Conservation (phyloP, 164 flowering plant species). For the Kingdonia uniflora region DNA sequence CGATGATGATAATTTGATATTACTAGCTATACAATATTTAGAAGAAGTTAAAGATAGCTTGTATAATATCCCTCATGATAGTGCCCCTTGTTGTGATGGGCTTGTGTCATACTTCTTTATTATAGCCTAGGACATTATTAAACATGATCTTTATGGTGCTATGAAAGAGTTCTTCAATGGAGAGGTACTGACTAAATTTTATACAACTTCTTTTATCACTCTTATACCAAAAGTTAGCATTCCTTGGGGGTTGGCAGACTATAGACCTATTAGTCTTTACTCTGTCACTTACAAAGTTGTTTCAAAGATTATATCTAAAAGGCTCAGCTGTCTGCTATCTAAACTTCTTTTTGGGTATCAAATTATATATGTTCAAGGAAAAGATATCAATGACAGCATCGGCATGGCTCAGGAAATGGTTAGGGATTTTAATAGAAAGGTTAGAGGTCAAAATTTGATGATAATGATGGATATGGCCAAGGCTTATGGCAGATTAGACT, state of each 20-base stretch:
- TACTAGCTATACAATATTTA: too few relatives aligned
- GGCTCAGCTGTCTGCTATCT: not conserved
- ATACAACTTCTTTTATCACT: not conserved
- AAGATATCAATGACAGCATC: not conserved
- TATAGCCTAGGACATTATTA: not conserved
- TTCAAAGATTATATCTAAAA: not conserved
- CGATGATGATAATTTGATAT: too few relatives aligned
- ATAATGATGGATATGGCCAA: too few relatives aligned
- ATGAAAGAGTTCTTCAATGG: not conserved
- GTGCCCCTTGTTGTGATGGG: not conserved
- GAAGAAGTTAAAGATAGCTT: not conserved
- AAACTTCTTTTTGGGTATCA: not conserved
- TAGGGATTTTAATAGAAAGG: too few relatives aligned
- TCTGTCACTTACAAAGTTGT: not conserved
- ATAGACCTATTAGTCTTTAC: not conserved
- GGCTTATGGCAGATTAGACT: too few relatives aligned
- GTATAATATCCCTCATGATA: not conserved
- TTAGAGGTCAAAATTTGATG: too few relatives aligned
- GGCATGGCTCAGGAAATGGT: not conserved
- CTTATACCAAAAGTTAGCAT: not conserved
- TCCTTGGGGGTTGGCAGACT: not conserved
- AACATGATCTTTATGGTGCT: not conserved
- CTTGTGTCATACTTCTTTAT: not conserved
- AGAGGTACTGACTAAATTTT: not conserved
- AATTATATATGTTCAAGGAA: not conserved